These are phyloP conservation scores for Kodamaea derodonti DNA, from an alignment of 1,139 yeast species.

Conservation along the genomic window DNA sequence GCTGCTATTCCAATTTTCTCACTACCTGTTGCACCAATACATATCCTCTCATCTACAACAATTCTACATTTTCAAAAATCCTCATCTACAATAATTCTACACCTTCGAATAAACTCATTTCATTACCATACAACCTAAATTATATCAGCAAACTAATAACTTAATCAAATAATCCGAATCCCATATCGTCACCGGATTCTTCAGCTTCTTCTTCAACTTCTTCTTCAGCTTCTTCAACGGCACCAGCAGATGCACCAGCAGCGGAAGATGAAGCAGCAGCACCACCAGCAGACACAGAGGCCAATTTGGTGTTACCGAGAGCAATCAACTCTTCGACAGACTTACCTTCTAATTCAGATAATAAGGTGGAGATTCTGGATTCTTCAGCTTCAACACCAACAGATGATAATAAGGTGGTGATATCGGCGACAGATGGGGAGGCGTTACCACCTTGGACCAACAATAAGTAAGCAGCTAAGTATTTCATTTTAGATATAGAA, in stretches of 20 bases:
- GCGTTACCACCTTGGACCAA: constrained; percentile 84
- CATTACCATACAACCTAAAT: constrained; percentile 2
- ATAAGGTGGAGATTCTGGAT: constrained; percentile 62
- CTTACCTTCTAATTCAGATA: constrained; percentile 76
- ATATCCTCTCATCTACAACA: neutral
- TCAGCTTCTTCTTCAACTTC: constrained; percentile 37
- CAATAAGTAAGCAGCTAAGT: constrained; percentile 87
- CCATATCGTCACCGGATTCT: constrained; percentile 57
- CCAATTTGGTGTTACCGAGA: constrained; percentile 77
- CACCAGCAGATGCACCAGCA: constrained; percentile 39
- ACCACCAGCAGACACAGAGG: constrained; percentile 82
- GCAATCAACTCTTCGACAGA: constrained; percentile 69
- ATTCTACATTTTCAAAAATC: neutral
- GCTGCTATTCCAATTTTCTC: too few species aligned
- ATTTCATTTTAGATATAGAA: constrained; percentile 61
- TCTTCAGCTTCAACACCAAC: constrained; percentile 80
- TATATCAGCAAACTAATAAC: constrained; percentile 11
- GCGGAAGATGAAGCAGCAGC: constrained; percentile 64
- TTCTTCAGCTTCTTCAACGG: constrained; percentile 37
- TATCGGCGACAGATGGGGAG: constrained; percentile 70
- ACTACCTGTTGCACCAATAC: too few species aligned
- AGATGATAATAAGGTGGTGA: constrained; percentile 66
- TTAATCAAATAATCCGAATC: constrained; percentile 89
- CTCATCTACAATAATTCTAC: constrained; percentile 4
- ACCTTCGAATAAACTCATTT: too few species aligned